Conservation (phyloP, 768 basidiomycete genomes). For the Fibroporia radiculosa region DNA sequence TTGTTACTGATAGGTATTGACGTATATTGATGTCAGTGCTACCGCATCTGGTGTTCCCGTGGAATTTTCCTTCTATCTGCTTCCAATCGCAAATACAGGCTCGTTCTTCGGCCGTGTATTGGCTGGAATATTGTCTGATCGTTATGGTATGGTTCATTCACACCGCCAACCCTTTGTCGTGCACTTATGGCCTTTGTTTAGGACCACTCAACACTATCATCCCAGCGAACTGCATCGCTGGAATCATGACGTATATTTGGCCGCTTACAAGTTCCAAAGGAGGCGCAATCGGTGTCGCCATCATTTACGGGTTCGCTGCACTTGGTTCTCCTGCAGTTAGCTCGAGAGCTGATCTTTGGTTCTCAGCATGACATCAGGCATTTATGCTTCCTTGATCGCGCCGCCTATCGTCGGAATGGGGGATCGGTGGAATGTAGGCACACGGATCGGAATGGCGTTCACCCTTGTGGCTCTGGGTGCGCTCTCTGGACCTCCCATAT, state of each 20-base stretch:
- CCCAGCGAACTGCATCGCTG: conserved; percentile 50
- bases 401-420: conserved; percentile 58
- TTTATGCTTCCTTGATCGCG: conserved; percentile 47
- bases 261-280: conserved; percentile 45
- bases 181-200: conserved; percentile 15
- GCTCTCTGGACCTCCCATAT: conserved; percentile 64
- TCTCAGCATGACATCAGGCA: conserved; percentile 52
- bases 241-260: conserved; percentile 60
- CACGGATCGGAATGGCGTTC: conserved; percentile 56
- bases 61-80: conserved; percentile 53
- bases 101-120: conserved; percentile 54
- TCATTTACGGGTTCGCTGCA: conserved; percentile 58
- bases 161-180: background rate
- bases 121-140: conserved; percentile 48
- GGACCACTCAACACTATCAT: conserved; percentile 66
- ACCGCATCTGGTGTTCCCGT: conserved; percentile 37
- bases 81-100: conserved; percentile 61
- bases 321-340: background rate
- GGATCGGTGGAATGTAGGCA: conserved; percentile 49
- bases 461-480: conserved; percentile 55
- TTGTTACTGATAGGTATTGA: conserved; percentile 42
- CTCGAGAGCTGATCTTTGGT: background rate
- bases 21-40: conserved; percentile 58
- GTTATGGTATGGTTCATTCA: conserved; percentile 39
- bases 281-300: conserved; percentile 42